Evolutionary conservation across 2,329 filamentous ascomycete genomes (phyloP).

Genomic region (Drechslerella coelobrocha): DNA sequence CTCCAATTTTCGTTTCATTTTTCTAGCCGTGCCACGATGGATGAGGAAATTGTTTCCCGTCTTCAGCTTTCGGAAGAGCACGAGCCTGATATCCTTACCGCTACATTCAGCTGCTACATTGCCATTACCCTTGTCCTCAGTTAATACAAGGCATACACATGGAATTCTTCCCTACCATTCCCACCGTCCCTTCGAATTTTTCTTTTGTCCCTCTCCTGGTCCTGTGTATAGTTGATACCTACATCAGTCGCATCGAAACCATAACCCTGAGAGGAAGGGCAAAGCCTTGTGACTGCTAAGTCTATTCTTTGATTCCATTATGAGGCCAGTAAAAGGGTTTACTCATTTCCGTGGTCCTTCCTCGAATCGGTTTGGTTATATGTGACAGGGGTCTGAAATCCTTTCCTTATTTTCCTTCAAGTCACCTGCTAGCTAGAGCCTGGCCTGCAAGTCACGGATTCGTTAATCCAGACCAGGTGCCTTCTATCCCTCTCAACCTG

Average conservation of each 20-base stretch:
- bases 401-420: slow-evolving; percentile 25
- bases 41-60: slow-evolving; percentile 22
- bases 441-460: slow-evolving; percentile 4
- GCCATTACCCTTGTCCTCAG: slow-evolving; percentile 13
- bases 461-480: neutral
- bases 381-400: slow-evolving; percentile 29
- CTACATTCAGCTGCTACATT: slow-evolving; percentile 6
- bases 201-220: slow-evolving; percentile 27
- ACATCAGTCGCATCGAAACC: slow-evolving; percentile 7
- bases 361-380: slow-evolving; percentile 26
- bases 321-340: neutral
- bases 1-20: slow-evolving; percentile 17
- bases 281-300: slow-evolving; percentile 45
- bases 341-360: slow-evolving; percentile 17
- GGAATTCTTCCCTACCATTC: slow-evolving; percentile 14
- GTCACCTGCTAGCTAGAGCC: slow-evolving; percentile 35
- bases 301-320: slow-evolving; percentile 7
- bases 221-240: slow-evolving; percentile 30
- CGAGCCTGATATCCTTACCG: slow-evolving; percentile 45
- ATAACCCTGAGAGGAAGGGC: slow-evolving; percentile 16
- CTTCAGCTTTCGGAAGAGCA: slow-evolving; percentile 11
- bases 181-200: slow-evolving; percentile 7
- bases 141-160: slow-evolving; percentile 18
- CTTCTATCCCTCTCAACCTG: neutral
- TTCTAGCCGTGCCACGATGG: slow-evolving; percentile 37